Evolutionary conservation across 2,329 filamentous ascomycete species (phyloP), one percentile per base, ranked within the genome.

Genomic region (Arthroderma sp.): DNA sequence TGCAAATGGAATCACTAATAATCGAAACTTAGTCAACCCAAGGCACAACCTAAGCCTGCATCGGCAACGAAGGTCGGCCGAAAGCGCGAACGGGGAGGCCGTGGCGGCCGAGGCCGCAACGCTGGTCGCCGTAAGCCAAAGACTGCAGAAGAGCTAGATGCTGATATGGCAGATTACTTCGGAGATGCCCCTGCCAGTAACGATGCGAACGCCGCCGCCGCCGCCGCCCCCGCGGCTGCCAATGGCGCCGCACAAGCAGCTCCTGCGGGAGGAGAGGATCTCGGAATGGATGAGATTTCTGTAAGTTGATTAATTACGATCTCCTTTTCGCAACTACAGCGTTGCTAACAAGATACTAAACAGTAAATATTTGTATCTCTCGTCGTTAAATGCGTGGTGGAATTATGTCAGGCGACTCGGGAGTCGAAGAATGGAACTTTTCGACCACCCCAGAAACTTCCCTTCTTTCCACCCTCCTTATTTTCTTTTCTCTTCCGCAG

Each of bases 151-250:
- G 88, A 98, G 69, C 79, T 98, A 28, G 91, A 98, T 63, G 87
- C 85, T 4, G 91, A 98, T 65, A 98, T 98, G 91, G 81, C 79
- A 15, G 91, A 96, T 65, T 98, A 98, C 70, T 96, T 93, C 61
- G 61, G 62, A 29, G 67, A 60, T 40, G 60, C 63, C 33, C 56
- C 53, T 42, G 60, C 67, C 52, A 67, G 65, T 43, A 70, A 70
- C 52, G 63, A 60, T 43, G 59, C 58, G 30, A 52, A 55, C 28
- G 56, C 56, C 32, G 61, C 67, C 43, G 64, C 62, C 8, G 65
- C 69, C 46, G 60, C 67, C 4, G 61, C 63, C 37, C 70, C 67
- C 49, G 69, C 66, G 38, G 67, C 68, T 49, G 66, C 68, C 36
- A 62, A 68, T 45, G 62, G 64, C 36, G 64, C 72, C 47, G 66